Evolutionary conservation across 805 yeast species (phyloP), one percentile per base, ranked within the genome.

Genomic region (Komagataella pastoris): DNA sequence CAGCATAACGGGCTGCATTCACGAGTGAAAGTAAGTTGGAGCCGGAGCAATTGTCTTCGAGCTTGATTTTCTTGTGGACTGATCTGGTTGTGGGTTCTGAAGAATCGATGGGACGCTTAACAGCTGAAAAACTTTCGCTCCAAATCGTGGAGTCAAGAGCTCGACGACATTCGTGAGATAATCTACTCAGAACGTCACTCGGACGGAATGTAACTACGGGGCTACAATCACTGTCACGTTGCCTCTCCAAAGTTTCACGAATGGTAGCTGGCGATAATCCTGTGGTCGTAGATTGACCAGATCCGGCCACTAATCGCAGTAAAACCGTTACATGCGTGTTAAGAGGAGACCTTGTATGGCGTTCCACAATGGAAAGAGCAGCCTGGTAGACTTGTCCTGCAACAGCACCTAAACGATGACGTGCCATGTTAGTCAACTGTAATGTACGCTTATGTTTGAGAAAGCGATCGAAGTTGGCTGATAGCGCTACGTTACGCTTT

Each of bases 351-450:
- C 79, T 77, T 4, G 83, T 75, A 49, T 68, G 69, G 55, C 69
- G 72, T 62, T 88, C 97, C 17, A 85, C 70, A 45, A 75, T 61
- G 17, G 65, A 57, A 53, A 93, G 73, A 3, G 82, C 79, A 8
- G 72, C 64, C 48, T 72, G 71, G 61, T 86, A 91, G 8, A 93
- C 73, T 47, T 71, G 65, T 0, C 93, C 73, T 0, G 95, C 73
- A 2, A 85, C 64, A 6, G 73, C 66, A 2, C 98, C 98, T 36
- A 89, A 65, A 51, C 88, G 74, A 48, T 84, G 82, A 30, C 74
- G 71, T 12, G 83, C 85, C 49, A 85, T 73, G 40, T 77, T 77
- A 1, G 71, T 77, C 14, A 93, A 71, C 57, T 85, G 85, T 47
- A 69, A 64, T 8, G 85, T 74, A 56, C 97, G 75, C 59, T 82